Evolutionary conservation across 805 yeast genomes (phyloP), one percentile per base, ranked within the genome.

Genomic region (Saturnispora sanitii): DNA sequence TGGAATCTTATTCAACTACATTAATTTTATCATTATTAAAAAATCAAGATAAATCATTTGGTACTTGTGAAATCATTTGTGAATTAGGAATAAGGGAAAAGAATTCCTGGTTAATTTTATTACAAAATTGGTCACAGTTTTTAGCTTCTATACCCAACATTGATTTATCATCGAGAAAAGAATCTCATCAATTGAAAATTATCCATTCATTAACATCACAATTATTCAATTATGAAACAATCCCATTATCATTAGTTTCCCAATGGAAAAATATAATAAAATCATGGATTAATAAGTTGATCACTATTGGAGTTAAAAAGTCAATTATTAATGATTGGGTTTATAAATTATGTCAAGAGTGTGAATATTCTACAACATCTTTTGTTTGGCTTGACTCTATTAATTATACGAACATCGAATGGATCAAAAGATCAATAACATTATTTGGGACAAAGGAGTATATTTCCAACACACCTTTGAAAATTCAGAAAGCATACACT

Each of bases 401-500:
- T 2, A 20, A 20, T 3, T 17, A 38, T 28, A 4, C 27, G 1
- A 20, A 32, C 2, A 7, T 22, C 4, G 30, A 31, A 2, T 40
- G 34, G 29, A 35, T 29, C 12, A 16, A 28, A 18, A 26, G 27
- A 6, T 21, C 38, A 5, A 25, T 54, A 8, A 21, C 43, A 0
- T 48, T 43, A 23, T 57, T 57, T 43, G 55, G 61, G 1, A 40
- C 51, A 3, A 52, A 49, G 25, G 39, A 45, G 2, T 56, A 50
- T 19, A 53, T 58, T 20, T 37, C 43, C 3, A 47, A 48, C 20
- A 66, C 67, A 7, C 61, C 78, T 0, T 51, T 66, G 1, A 43
- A 54, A 0, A 35, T 51, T 2, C 90, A 81, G 52, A 70, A 65
- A 25, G 51, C 56, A 2, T 56, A 72, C 27, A 73, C 87, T 0